Base-by-base conservation (phyloP, 2,329 filamentous ascomycete species). In the Scorias spongiosa region DNA sequence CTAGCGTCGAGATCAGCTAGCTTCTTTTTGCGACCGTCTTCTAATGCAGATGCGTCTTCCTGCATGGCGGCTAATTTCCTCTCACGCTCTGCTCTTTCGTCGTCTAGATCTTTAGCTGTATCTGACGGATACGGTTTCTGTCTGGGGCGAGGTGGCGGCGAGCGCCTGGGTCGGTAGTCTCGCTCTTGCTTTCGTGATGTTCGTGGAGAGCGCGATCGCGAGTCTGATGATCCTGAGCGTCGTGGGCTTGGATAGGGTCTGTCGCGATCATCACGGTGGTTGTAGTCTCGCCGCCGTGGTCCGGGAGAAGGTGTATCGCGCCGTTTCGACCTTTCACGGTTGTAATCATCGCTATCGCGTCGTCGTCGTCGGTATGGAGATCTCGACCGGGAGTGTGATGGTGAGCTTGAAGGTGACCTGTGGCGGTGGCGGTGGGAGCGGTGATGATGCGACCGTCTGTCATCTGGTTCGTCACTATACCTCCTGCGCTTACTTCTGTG, bases 21-120 rank as follows among this genome's bases (percentile, higher is more conserved):
- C 18, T 85, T 75, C 46, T 74, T 71, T 50, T 75, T 75, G 29
- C 86, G 78, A 51, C 82, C 78, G n/a, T 68, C 58, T 53, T 89
- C 83, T 40, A 93, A 67, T 10, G 81, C 75, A 1, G 70, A 71
- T 36, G 63, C 64, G 44, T 63, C 61, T 14, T 54, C 57, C 41
- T 63, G 62, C 64, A 66, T 66, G 10, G 57, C 62, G 4, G 63
- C 63, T 9, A 66, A 49, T 44, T 60, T 63, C 30, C 52, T 57
- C 10, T 56, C 58, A 29, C 60, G 59, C 44, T 59, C 61, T 7
- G 57, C 61, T 15, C 55, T 57, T 15, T 55, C 57, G 26, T 60
- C 52, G 9, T 44, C 47, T 7, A 44, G 47, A n/a, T 50, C 39
- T 39, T 49, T 48, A 32, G 20, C 15, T 29, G 43, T 37, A 15